Base-by-base conservation (phyloP, 2,329 filamentous ascomycete genomes). In the Diaporthe sp. region DNA sequence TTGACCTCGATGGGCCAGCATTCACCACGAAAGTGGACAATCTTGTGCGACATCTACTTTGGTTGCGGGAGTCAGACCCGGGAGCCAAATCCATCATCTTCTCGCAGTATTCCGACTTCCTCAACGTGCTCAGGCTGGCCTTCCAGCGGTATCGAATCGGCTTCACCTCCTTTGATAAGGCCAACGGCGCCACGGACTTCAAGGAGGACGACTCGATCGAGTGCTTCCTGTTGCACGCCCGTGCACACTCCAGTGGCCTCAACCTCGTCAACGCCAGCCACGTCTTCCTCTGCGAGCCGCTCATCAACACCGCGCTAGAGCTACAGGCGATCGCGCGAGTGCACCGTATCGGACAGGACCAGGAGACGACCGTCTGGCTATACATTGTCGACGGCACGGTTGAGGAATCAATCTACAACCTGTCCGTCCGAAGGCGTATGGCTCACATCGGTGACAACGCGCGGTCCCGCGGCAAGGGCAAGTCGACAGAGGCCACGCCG, bases 321-420 rank as follows among this genome's bases (percentile, higher is more conserved):
- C 88, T 98, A 13, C 97, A 99, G 83, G 96, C 96, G 20, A 98
- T 98, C 81, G 96, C 96, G 0, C 93, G 97, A 74, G 96, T 99
- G 1, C 95, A 99, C 82, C 92, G 97, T 49, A 99, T 99, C 78
- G 97, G 97, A 0, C 97, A 98, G 84, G 89, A 93, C 78, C 92
- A 94, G 71, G 90, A 94, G 78, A 99, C 97, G 0, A 98, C 95
- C 0, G 95, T 98, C 1, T 98, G 96, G 94, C 93, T 98, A 83
- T 98, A 98, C 82, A 89, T 98, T 3, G 91, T 98, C n/a, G 92
- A 93, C 22, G 94, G 94, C 71, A 98, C 96, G 0, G 95, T 98
- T 0, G 97, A 99, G 82, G 94, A 98, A 85, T 94, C 94, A 2
- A 97, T 98, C 77, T 95, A 98, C 84, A 92, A 96, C 76, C 90